Evolutionary conservation across 257 asterid species (phyloP).

Genomic region (Nicotiana sylvestris): DNA sequence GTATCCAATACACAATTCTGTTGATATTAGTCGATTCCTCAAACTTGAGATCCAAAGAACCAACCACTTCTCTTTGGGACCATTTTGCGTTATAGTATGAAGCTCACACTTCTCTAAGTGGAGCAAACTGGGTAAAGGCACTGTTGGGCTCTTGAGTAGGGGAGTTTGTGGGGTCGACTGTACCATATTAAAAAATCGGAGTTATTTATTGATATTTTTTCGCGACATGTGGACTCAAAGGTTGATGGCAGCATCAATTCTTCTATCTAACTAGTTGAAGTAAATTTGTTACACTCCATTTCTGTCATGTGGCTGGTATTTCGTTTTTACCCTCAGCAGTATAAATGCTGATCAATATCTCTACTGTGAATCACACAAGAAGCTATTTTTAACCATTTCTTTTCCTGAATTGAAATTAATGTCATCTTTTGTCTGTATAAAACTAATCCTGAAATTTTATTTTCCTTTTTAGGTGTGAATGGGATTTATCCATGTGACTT

Average conservation of each 20-base stretch:
- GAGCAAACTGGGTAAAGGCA: background rate
- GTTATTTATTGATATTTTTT: background rate
- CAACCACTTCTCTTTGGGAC: no score
- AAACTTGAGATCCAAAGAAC: no score
- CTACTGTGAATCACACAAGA: background rate
- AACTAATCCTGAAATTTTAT: slow-evolving; percentile 21
- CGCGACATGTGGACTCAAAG: background rate
- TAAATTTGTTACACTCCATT: background rate
- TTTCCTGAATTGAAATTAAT: background rate
- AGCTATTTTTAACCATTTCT: background rate
- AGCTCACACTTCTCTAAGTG: background rate
- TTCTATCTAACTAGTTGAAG: background rate
- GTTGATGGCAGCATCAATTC: background rate
- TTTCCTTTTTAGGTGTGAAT: slow-evolving; percentile 57
- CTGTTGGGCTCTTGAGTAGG: background rate
- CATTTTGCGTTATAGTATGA: no score
- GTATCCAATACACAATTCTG: no score
- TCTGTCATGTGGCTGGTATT: background rate
- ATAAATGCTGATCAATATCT: background rate
- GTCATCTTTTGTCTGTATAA: slow-evolving; percentile 7
- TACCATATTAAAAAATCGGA: background rate
- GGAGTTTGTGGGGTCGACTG: background rate
- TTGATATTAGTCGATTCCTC: no score
- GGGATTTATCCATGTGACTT: slow-evolving; percentile 86
- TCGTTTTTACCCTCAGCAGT: background rate